Percentiles rank a stretch among this genome's conserved stretches.
phyloP scores from a whole-genome alignment of 1,139 yeast genomes.

The Diutina catenulata region DNA sequence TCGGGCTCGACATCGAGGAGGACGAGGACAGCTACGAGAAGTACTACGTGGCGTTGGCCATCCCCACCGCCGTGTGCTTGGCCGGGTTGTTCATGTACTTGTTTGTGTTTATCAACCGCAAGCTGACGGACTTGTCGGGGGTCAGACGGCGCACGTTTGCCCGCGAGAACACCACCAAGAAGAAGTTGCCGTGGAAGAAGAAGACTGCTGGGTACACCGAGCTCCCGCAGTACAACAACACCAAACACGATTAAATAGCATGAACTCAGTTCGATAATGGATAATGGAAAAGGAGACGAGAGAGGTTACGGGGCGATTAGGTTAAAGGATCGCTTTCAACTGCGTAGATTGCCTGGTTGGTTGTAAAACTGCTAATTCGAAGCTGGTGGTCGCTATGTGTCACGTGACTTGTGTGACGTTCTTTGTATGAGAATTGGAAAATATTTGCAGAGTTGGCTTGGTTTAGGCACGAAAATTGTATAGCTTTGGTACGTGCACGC shows the following conservation, averaged over 20 bases:
- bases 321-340: too few species aligned
- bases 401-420: too few species aligned
- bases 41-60: constrained; percentile 50
- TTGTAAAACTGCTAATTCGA: too few species aligned
- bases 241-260: constrained; percentile 1
- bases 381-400: too few species aligned
- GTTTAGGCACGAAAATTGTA: too few species aligned
- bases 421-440: too few species aligned
- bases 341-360: too few species aligned
- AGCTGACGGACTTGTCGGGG: constrained; percentile 22
- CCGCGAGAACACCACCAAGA: background rate
- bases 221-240: background rate
- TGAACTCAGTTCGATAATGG: constrained; percentile 15
- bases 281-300: background rate
- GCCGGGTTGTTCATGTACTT: constrained; percentile 52
- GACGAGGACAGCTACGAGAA: constrained; percentile 54
- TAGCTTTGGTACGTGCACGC: too few species aligned
- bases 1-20: constrained; percentile 38
- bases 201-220: background rate
- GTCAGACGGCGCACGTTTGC: background rate
- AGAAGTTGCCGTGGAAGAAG: constrained; percentile 5
- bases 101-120: constrained; percentile 43
- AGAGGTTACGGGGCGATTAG: too few species aligned
- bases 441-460: too few species aligned
- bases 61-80: constrained; percentile 63